phyloP scores from a whole-genome alignment of 768 basidiomycete species.

The Favolaschia claudopus region DNA sequence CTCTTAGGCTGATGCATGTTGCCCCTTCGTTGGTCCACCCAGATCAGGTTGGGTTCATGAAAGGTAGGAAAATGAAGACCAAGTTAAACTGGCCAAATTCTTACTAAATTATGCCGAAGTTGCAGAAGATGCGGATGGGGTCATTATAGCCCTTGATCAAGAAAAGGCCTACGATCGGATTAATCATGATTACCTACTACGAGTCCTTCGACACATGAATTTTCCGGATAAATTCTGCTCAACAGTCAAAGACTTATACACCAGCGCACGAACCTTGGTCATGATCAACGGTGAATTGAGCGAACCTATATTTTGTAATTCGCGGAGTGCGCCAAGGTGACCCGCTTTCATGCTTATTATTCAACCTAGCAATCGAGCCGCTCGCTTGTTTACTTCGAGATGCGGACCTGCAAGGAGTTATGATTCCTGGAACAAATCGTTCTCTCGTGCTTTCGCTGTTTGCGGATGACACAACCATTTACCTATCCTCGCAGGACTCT shows the following conservation, averaged over 20 bases:
- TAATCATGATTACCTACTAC: constrained; percentile 26
- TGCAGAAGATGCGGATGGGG: constrained; percentile 12
- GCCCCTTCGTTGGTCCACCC: constrained; percentile 4
- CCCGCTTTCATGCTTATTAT: constrained; percentile 47
- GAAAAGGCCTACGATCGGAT: constrained; percentile 21
- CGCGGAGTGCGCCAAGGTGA: constrained; percentile 41
- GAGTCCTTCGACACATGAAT: neutral
- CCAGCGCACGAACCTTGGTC: neutral
- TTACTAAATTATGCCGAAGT: constrained; percentile 8
- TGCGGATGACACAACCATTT: constrained; percentile 50
- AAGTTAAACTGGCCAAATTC: constrained; percentile 24
- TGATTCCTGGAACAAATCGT: constrained; percentile 26
- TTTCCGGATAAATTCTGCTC: constrained; percentile 22
- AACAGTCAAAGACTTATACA: constrained; percentile 28
- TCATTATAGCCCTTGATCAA: constrained; percentile 7
- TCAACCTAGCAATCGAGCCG: constrained; percentile 50
- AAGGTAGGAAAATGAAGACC: constrained; percentile 31
- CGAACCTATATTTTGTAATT: constrained; percentile 14
- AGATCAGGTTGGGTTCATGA: constrained; percentile 32
- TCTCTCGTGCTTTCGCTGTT: constrained; percentile 42
- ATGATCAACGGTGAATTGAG: constrained; percentile 26
- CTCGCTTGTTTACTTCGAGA: constrained; percentile 39
- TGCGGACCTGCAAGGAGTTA: constrained; percentile 36
- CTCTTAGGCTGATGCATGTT: constrained; percentile 1
- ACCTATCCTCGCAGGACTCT: constrained; percentile 39